Percentiles rank a stretch among this genome's conserved stretches.
These are phyloP conservation scores for Filobasidium wieringae DNA, from an alignment of 768 basidiomycete species.

Conservation along the genomic window DNA sequence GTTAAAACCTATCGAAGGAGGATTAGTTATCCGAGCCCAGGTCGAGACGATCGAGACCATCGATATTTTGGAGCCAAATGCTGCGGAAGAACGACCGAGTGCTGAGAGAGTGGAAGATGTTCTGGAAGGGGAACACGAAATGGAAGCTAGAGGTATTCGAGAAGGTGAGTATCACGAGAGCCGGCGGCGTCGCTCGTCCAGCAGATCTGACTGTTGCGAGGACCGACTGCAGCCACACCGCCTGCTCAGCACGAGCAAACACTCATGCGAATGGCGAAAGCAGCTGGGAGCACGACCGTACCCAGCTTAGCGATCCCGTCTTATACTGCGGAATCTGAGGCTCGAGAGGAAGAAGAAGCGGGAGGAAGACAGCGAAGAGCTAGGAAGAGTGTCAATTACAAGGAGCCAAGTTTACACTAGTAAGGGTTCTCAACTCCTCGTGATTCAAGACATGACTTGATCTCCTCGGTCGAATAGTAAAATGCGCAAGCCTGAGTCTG, in stretches of 20 bases:
- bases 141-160: too few species aligned
- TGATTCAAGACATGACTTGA: too few species aligned
- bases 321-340: neutral
- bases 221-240: neutral
- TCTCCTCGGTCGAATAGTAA: slow-evolving; percentile 19
- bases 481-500: slow-evolving; percentile 34
- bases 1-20: neutral
- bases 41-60: neutral
- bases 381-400: slow-evolving; percentile 33
- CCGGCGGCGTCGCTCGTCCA: neutral
- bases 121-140: too few species aligned
- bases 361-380: slow-evolving; percentile 19
- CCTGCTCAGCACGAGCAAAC: slow-evolving; percentile 4
- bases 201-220: neutral
- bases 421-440: slow-evolving; percentile 14
- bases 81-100: neutral
- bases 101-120: neutral
- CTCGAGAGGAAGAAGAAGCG: slow-evolving; percentile 9
- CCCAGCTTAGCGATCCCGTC: neutral
- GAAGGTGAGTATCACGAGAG: neutral
- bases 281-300: neutral
- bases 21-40: neutral
- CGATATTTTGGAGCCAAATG: too few species aligned
- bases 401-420: slow-evolving; percentile 33
- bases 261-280: slow-evolving; percentile 9